These are phyloP conservation scores for Monilinia vaccinii-corymbosi DNA, from an alignment of 2,329 filamentous ascomycete species.

Conservation along the genomic window DNA sequence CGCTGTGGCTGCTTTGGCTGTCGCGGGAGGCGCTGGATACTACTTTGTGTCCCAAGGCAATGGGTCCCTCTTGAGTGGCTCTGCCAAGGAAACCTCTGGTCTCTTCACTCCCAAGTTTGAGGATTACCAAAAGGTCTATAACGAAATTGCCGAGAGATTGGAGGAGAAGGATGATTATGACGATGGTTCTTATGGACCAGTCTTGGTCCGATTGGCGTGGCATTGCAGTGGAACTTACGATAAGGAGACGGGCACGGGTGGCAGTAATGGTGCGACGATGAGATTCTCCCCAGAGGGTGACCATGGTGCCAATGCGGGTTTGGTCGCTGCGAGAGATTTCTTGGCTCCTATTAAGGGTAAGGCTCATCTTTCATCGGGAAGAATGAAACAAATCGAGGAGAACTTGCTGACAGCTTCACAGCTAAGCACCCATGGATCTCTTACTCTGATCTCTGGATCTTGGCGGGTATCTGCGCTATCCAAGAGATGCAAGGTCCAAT, in stretches of 20 bases:
- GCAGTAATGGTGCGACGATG: constrained; percentile 96
- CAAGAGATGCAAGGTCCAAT: constrained; percentile 91
- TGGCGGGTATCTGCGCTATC: constrained; percentile 74
- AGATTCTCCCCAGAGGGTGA: constrained; percentile 80
- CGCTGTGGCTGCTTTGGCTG: constrained; percentile 48
- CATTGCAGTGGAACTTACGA: constrained; percentile 91
- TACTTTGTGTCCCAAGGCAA: constrained; percentile 55
- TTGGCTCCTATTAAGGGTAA: constrained; percentile 80
- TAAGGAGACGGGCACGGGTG: constrained; percentile 77
- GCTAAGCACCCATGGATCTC: constrained; percentile 88
- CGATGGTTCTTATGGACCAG: constrained; percentile 90
- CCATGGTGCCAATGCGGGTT: constrained; percentile 89
- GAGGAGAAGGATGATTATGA: constrained; percentile 93
- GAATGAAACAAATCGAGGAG: not conserved
- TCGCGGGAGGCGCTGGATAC: constrained; percentile 54
- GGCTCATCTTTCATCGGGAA: constrained; percentile 18
- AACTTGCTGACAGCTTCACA: constrained; percentile 27
- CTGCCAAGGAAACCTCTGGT: constrained; percentile 36
- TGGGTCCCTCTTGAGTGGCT: constrained; percentile 29
- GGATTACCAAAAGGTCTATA: constrained; percentile 94
- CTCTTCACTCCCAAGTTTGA: constrained; percentile 66
- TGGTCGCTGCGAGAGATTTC: constrained; percentile 82
- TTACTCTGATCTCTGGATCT: constrained; percentile 96
- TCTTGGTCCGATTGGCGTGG: constrained; percentile 86
- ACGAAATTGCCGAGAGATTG: constrained; percentile 69